phyloP scores from a whole-genome alignment of 163 green algal genomes.

The Scenedesmus sp. region DNA sequence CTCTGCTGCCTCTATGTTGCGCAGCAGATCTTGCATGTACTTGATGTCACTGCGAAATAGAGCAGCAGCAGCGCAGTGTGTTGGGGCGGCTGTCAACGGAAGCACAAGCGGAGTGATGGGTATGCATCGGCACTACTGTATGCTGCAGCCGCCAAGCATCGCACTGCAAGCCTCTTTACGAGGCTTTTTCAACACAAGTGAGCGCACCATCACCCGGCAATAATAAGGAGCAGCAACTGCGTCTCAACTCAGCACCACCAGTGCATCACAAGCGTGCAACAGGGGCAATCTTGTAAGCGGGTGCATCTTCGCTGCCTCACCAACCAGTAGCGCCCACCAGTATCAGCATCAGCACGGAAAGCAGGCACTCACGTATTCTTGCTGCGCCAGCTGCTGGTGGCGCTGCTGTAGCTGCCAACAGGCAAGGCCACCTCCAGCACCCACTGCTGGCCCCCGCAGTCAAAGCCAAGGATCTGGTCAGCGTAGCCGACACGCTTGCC shows the following conservation, averaged over 20 bases:
- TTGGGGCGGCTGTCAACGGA: too few relatives aligned
- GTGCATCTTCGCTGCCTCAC: too few relatives aligned
- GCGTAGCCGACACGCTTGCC: conserved; percentile 86
- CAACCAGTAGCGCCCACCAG: background rate
- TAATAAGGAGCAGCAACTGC: too few relatives aligned
- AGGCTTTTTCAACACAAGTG: too few relatives aligned
- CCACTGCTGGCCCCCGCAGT: conserved; percentile 99
- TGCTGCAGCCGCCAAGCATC: too few relatives aligned
- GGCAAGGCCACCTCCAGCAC: conserved; percentile 95
- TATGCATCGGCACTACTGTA: too few relatives aligned
- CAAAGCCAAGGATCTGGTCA: conserved; percentile 97
- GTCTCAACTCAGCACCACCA: too few relatives aligned
- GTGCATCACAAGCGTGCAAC: too few relatives aligned
- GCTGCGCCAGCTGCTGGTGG: conserved; percentile 37
- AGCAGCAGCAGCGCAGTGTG: background rate
- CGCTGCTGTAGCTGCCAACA: conserved; percentile 54
- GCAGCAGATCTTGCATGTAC: conserved; percentile 85
- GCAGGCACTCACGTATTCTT: conserved; percentile 27
- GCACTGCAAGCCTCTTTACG: too few relatives aligned
- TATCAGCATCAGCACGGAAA: background rate
- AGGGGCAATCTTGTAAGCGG: too few relatives aligned
- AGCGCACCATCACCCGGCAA: too few relatives aligned
- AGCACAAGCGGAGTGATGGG: too few relatives aligned
- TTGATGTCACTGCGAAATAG: conserved; percentile 72
- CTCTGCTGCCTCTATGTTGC: conserved; percentile 63